Base-by-base conservation (phyloP, 2,329 filamentous ascomycete species). In the Alternaria conjuncta region DNA sequence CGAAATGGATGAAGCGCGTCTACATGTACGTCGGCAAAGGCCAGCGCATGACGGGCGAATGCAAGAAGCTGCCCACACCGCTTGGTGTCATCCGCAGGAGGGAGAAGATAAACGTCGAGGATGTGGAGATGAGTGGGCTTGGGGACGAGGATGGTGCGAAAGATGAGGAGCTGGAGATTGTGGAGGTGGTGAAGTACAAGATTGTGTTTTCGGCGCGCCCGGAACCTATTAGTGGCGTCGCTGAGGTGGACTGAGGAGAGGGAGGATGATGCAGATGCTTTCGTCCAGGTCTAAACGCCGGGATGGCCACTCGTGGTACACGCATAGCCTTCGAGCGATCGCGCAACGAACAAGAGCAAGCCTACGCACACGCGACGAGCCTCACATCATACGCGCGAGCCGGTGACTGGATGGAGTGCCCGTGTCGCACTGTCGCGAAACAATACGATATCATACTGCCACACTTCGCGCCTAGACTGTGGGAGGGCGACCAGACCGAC, bases 11-110 rank as follows among this genome's bases (percentile, higher is more conserved):
- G 92, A 96, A 94, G 81, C 86, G 88, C 36, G 93, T 95, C 26
- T 92, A 97, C 75, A 83, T 98, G 53, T 97, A 95, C 76, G 87
- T 98, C 5, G 96, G 95, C 6, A 88, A 90, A 75, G 92, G 97
- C 78, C 96, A 98, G 82, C 87, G 94, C 64, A 86, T 98, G 76
- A 92, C 89, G 1, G 96, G 96, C 4, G 94, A 98, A 79, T 89
- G 97, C 53, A 97, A 94, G 85, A 97, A 94, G 81, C 82, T 98
- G 54, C 86, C 87, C 6, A 92, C 88, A 74, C 90, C 94, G 3
- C 77, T 97, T 69, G 96, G 91, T 5, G 84, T 98, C n/a, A 85
- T 98, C 23, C 86, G 89, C 66, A 85, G 49, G 71, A 77, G 54
- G 63, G 60, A 63, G 65, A 85, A 46, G 70, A 76, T 47, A 55